Base-by-base conservation (phyloP, 345 rosid species). In the Gossypium bickii region DNA sequence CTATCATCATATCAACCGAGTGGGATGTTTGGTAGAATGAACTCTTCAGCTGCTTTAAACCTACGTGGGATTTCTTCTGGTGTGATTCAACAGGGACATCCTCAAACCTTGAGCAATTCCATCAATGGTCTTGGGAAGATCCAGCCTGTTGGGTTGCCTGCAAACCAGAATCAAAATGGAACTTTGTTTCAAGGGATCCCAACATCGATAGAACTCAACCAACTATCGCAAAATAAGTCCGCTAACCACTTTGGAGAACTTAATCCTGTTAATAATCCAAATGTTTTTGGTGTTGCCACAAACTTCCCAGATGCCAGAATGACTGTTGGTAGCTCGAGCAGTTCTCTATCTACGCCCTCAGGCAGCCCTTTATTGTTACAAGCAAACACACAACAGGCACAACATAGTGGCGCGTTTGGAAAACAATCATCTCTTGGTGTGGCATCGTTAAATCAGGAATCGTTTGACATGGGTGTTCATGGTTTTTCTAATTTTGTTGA, bases 51-150 rank as follows among this genome's bases (percentile, higher is more conserved):
- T 47, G 76, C 87, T 8, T 56, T 89, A 67, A 85, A 78, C 72
- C 58, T 83, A 71, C 85, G 76, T n/a, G 96, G 89, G 78, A 83
- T 88, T 51, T 64, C 91, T 66, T 86, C 92, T 24, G 80, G 89
- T 70, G 70, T 88, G 61, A 77, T 84, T 74, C 90, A 82, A 72
- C 81, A 83, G n/a, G 82, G 82, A 62, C 84, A 78, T 77, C 80
- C 87, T 75, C 92, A 82, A 62, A 80, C 70, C 67, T 63, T 77
- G 71, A 83, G 78, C 83, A 83, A 56, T 78, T 81, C 88, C 24
- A 62, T 79, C 27, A 82, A 75, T 70, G 76, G 77, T 29, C 73
- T 83, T 49, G 93, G 90, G 65, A 85, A 85, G 85, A 77, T 82
- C 52, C 90, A 86, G 75, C 75, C 82, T 29, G 29, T 80, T 62